A percentile compares a stretch with the other conserved stretches of the same genome.
Conservation (phyloP, 2,329 filamentous ascomycete species). For the Diaporthe sp. region DNA sequence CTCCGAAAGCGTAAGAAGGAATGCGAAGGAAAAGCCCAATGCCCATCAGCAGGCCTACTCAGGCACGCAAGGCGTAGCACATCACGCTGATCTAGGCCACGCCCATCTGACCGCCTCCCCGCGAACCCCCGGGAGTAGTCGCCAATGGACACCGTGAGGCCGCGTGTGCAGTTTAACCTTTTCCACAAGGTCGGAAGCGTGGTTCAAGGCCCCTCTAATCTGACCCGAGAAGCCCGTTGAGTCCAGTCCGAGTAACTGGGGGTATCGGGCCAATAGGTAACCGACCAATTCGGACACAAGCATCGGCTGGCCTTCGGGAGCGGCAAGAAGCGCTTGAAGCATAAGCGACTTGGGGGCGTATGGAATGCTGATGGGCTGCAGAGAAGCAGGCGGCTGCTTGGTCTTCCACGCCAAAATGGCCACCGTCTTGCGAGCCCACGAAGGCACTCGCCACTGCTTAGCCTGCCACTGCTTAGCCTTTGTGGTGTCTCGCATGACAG, state of each 20-base stretch:
- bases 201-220: neutral
- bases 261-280: neutral
- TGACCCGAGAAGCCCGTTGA: neutral
- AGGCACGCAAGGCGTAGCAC: neutral
- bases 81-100: neutral
- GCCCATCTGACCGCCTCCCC: neutral
- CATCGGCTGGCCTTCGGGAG: neutral
- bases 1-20: neutral
- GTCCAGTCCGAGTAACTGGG: neutral
- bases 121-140: neutral
- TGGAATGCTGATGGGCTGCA: neutral
- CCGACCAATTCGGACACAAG: neutral
- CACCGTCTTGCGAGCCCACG: neutral
- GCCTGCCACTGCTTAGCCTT: neutral
- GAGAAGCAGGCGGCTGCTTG: neutral
- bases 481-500: neutral
- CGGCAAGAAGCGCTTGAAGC: neutral
- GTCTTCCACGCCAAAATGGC: neutral
- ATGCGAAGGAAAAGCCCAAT: neutral
- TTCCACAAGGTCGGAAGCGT: neutral
- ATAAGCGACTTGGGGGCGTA: neutral
- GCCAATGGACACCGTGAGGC: neutral
- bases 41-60: neutral
- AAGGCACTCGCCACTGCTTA: neutral
- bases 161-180: neutral